Percentiles rank a stretch among this genome's conserved stretches.
phyloP scores from a whole-genome alignment of 2,329 filamentous ascomycete genomes.

The Sporothrix dimorphospora region DNA sequence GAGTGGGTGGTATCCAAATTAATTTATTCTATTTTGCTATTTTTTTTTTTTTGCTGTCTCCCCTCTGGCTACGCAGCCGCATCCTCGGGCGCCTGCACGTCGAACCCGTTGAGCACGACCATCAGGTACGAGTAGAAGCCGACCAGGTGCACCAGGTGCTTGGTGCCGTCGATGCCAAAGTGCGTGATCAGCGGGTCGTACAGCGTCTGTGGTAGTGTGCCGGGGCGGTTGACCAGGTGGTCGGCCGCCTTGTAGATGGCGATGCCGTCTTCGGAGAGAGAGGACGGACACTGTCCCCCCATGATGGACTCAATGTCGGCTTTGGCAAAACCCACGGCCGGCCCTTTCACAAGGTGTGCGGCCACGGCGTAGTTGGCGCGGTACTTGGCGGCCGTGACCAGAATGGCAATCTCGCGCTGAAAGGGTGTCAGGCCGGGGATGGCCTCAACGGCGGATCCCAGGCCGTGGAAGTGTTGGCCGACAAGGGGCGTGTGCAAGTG shows the following conservation, averaged over 20 bases:
- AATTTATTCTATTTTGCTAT: not conserved
- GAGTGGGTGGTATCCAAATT: no score
- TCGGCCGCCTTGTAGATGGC: not conserved
- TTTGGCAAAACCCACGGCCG: not conserved
- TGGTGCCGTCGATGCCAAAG: not conserved
- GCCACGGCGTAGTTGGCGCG: constrained; percentile 15
- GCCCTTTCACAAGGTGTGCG: not conserved
- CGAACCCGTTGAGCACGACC: constrained; percentile 14
- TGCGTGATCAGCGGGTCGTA: not conserved
- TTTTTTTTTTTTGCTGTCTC: not conserved
- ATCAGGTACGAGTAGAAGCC: constrained; percentile 10
- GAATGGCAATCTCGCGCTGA: constrained; percentile 10
- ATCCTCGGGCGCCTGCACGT: not conserved
- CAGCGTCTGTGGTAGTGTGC: not conserved
- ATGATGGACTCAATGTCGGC: constrained; percentile 5
- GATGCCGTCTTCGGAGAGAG: not conserved
- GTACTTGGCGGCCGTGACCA: constrained; percentile 10
- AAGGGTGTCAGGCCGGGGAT: constrained; percentile 1
- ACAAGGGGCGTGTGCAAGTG: constrained; percentile 3
- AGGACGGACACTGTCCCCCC: not conserved
- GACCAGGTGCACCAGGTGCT: constrained; percentile 4
- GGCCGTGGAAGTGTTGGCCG: not conserved
- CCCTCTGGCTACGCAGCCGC: no score
- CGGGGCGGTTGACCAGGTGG: not conserved
- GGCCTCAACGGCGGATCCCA: not conserved